Evolutionary conservation across 805 yeast species (phyloP).

Genomic region (Cyberlindnera maritima): DNA sequence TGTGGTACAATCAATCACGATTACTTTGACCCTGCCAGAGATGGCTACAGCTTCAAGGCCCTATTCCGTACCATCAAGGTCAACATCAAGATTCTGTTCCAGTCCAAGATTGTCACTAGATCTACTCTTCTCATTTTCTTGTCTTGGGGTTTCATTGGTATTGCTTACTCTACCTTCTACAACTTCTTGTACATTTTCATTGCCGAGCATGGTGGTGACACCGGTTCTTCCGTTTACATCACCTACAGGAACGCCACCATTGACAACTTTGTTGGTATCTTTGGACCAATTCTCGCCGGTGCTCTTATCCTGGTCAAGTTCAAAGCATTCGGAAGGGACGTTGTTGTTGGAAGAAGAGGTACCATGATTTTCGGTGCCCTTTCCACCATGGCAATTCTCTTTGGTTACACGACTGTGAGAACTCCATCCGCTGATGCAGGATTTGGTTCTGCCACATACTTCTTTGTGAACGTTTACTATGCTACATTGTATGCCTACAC

Average conservation of each 20-base stretch:
- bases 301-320: conserved; percentile 22
- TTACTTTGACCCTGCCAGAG: conserved; percentile 23
- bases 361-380: conserved; percentile 51
- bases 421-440: conserved; percentile 51
- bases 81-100: conserved; percentile 45
- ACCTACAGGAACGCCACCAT: conserved; percentile 48
- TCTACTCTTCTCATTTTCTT: conserved; percentile 42
- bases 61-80: conserved; percentile 25
- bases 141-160: conserved; percentile 55
- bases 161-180: conserved; percentile 50
- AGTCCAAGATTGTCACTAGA: conserved; percentile 36
- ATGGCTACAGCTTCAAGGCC: conserved; percentile 19
- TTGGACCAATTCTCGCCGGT: conserved; percentile 51
- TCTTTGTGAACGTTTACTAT: conserved; percentile 47
- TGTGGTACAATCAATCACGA: conserved; percentile 40
- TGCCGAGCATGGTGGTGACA: conserved; percentile 46
- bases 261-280: conserved; percentile 42
- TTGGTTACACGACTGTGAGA: conserved; percentile 61
- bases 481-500: conserved; percentile 64
- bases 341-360: conserved; percentile 52
- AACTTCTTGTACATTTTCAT: conserved; percentile 53
- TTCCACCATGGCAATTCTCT: conserved; percentile 53
- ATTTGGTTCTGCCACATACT: conserved; percentile 46
- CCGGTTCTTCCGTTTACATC: conserved; percentile 38
- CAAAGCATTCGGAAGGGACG: conserved; percentile 10